Evolutionary conservation across 2,329 filamentous ascomycete species (phyloP).

Genomic region (Stemphylium lycopersici): DNA sequence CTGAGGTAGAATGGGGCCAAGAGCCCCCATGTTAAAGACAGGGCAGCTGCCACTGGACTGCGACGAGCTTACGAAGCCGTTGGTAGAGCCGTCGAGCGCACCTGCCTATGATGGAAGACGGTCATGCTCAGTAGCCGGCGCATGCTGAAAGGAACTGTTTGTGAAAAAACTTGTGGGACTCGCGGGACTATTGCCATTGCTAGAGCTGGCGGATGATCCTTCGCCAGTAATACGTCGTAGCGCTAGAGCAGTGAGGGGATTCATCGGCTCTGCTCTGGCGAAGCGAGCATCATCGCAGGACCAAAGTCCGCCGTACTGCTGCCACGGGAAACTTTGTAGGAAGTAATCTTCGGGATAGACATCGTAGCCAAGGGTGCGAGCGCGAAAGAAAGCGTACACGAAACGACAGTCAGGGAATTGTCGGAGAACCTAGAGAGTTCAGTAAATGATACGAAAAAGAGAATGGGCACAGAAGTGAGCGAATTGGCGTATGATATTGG

Average conservation of each 20-base stretch:
- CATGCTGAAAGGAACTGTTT: conserved; percentile 19
- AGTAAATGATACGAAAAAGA: conserved; percentile 20
- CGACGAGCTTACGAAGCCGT: conserved; percentile 1
- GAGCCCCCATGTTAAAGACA: conserved; percentile 27
- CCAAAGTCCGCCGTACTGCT: conserved; percentile 48
- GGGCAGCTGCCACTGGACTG: conserved; percentile 10
- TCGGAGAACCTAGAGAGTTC: conserved; percentile 43
- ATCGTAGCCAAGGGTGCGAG: conserved; percentile 45
- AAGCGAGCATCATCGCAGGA: conserved; percentile 48
- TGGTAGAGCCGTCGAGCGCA: conserved; percentile 21
- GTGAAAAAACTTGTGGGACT: conserved; percentile 24
- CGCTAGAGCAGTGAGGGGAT: conserved; percentile 30
- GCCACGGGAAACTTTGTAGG: conserved; percentile 47
- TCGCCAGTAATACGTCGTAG: conserved; percentile 41
- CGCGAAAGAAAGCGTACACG: conserved; percentile 48
- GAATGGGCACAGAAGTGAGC: not conserved
- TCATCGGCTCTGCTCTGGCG: conserved; percentile 35
- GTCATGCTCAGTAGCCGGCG: not conserved
- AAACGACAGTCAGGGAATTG: conserved; percentile 47
- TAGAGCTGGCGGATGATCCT: conserved; percentile 24
- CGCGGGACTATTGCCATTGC: conserved; percentile 19
- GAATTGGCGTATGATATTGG: not conserved
- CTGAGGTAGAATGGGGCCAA: conserved; percentile 10
- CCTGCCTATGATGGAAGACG: conserved; percentile 16
- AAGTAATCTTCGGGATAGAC: conserved; percentile 49